These are phyloP conservation scores for Monotropa hypopitys DNA, from an alignment of 179 eudicot species.

Conservation along the genomic window DNA sequence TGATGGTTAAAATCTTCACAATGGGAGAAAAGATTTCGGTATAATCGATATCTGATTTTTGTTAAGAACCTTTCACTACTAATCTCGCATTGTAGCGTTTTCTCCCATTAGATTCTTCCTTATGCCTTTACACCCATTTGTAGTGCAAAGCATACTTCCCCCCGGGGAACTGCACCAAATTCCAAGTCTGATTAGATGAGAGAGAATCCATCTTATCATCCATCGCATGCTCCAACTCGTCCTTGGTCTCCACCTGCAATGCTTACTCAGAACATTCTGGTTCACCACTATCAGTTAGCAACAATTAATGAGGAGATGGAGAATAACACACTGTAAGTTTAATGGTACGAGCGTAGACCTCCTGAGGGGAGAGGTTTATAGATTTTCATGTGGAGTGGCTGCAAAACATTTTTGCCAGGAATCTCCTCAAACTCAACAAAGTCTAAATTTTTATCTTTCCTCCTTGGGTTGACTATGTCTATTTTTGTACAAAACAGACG, in stretches of 20 bases:
- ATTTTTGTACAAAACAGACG: background rate
- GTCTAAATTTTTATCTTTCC: background rate
- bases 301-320: background rate
- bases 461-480: background rate
- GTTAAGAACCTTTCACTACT: background rate
- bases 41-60: background rate
- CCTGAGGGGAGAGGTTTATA: background rate
- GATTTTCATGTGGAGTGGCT: background rate
- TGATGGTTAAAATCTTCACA: background rate
- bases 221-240: background rate
- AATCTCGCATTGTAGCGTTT: background rate
- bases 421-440: background rate
- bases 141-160: background rate
- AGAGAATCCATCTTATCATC: background rate
- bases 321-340: background rate
- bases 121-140: background rate
- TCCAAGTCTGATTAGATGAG: background rate
- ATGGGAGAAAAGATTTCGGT: background rate
- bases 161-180: background rate
- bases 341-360: too few species aligned
- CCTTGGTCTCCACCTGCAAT: background rate
- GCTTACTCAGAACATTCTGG: background rate
- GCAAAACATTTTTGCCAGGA: background rate
- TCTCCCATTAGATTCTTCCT: background rate
- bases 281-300: background rate